These are phyloP conservation scores for Salmacisia buchloeana DNA, from an alignment of 1,284 basidiomycete species.

Conservation along the genomic window DNA sequence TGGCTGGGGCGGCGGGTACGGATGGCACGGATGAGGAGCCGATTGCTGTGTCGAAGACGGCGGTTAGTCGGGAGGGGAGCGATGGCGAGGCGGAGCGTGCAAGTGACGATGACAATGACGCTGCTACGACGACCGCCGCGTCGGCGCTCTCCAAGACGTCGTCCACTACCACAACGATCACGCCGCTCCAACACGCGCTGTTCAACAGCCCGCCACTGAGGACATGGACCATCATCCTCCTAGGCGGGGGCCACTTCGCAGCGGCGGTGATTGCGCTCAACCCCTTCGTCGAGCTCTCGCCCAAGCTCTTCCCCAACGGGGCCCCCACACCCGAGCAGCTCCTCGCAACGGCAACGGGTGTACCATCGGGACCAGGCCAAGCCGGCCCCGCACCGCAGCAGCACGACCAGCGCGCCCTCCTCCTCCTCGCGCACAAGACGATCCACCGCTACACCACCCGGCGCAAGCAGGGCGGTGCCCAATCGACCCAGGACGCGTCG, in stretches of 20 bases:
- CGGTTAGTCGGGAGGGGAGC: background rate
- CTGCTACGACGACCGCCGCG: background rate
- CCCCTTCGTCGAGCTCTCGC: conserved; percentile 36
- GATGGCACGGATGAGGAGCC: background rate
- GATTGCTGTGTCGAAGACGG: background rate
- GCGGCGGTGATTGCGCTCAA: conserved; percentile 69
- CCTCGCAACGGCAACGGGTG: conserved; percentile 39
- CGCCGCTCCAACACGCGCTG: background rate
- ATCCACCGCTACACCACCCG: conserved; percentile 98
- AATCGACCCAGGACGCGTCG: conserved; percentile 83
- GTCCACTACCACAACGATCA: background rate
- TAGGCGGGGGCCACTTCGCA: conserved; percentile 94
- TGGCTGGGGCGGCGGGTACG: background rate
- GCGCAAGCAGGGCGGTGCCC: conserved; percentile 93
- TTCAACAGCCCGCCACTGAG: conserved; percentile 51
- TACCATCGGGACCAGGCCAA: background rate
- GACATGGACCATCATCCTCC: conserved; percentile 89
- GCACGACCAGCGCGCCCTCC: conserved; percentile 51
- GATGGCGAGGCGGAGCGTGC: background rate
- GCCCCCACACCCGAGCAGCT: conserved; percentile 1
- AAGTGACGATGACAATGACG: background rate
- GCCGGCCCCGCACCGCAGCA: background rate
- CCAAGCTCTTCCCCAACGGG: conserved; percentile 8
- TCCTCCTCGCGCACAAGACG: conserved; percentile 85
- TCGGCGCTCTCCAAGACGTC: background rate